Conservation (phyloP, 2,329 filamentous ascomycete species). For the Colletotrichum sp. region DNA sequence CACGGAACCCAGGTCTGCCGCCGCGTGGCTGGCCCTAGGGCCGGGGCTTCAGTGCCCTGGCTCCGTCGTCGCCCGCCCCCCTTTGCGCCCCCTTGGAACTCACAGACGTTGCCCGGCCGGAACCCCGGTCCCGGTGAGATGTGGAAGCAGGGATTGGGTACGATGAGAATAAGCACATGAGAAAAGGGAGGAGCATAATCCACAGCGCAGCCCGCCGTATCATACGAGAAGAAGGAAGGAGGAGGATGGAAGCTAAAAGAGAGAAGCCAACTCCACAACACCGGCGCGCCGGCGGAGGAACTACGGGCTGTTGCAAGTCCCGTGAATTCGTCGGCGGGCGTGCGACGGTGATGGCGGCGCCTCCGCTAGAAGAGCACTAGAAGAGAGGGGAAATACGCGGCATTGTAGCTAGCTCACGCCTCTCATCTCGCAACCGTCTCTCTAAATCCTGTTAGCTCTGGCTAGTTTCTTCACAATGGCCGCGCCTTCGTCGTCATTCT, state of each 20-base stretch:
- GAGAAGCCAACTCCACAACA: neutral
- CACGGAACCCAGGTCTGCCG: neutral
- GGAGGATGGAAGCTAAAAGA: neutral
- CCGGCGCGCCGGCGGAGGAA: neutral
- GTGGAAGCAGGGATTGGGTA: neutral
- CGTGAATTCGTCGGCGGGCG: neutral
- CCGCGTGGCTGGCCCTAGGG: constrained; percentile 2
- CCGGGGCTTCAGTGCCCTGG: neutral
- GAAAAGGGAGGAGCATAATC: neutral
- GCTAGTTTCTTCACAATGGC: neutral
- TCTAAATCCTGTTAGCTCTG: neutral
- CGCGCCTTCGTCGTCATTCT: neutral
- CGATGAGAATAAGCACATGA: neutral
- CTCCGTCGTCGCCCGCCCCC: neutral
- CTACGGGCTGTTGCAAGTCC: neutral
- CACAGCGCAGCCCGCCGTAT: neutral
- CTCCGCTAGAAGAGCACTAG: neutral
- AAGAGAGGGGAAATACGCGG: neutral
- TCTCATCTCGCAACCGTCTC: neutral
- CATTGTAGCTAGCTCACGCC: neutral
- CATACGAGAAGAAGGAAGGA: neutral
- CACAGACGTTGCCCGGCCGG: neutral
- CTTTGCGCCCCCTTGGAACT: neutral
- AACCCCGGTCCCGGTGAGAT: neutral
- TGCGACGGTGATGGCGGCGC: neutral